These are phyloP conservation scores for Rhizopus sp. DNA, from an alignment of 371 early-diverging fungal species.

Conservation along the genomic window DNA sequence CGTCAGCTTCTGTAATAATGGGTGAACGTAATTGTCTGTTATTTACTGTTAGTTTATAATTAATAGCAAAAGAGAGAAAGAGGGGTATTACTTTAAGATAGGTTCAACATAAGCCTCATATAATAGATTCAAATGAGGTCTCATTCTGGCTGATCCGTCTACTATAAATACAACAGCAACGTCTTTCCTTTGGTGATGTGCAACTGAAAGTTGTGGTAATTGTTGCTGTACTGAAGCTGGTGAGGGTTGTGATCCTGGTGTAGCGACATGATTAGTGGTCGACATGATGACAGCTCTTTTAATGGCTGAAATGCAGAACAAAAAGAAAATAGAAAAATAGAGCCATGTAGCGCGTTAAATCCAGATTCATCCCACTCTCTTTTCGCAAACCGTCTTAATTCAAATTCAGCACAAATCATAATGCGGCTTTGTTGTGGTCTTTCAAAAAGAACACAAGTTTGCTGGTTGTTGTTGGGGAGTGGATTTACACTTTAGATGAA, in stretches of 20 bases:
- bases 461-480: too few species aligned
- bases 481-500: too few species aligned
- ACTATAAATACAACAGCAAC: constrained; percentile 63
- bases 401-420: too few species aligned
- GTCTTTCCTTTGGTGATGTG: constrained; percentile 52
- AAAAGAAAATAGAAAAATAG: too few species aligned
- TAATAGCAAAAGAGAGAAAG: constrained; percentile 1
- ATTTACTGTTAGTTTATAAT: background rate
- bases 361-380: too few species aligned
- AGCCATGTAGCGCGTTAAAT: too few species aligned
- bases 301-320: too few species aligned
- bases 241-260: constrained; percentile 40
- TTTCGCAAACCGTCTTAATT: too few species aligned
- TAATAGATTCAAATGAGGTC: constrained; percentile 47
- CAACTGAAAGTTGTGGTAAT: constrained; percentile 66
- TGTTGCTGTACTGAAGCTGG: constrained; percentile 81
- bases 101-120: constrained; percentile 62
- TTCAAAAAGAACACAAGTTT: too few species aligned
- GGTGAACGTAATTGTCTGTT: constrained; percentile 59
- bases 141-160: constrained; percentile 64
- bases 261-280: constrained; percentile 25
- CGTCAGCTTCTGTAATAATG: constrained; percentile 53
- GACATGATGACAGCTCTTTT: background rate
- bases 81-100: constrained; percentile 49
- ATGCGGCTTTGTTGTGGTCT: too few species aligned